Conservation (phyloP, 2,329 filamentous ascomycete species). For the Monilinia fructigena region DNA sequence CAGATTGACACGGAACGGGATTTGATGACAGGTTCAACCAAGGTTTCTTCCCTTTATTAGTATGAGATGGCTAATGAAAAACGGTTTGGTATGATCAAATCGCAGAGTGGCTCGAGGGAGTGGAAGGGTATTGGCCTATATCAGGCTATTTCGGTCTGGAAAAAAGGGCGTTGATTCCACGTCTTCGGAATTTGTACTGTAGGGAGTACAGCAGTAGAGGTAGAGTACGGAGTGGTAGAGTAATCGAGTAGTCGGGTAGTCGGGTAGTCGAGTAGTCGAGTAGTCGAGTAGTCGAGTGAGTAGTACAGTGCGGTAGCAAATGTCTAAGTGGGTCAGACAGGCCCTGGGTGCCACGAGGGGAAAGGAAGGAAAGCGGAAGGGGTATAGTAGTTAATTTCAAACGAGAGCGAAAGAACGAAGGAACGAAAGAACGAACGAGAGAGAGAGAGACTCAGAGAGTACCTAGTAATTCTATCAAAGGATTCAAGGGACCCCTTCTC, state of each 20-base stretch:
- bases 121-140: background rate
- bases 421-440: too few species aligned
- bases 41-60: slow-evolving; percentile 2
- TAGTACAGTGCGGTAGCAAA: background rate
- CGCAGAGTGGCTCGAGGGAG: slow-evolving; percentile 19
- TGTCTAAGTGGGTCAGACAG: background rate
- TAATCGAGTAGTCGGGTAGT: too few species aligned
- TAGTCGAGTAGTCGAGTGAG: too few species aligned
- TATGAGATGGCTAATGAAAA: slow-evolving; percentile 11
- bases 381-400: background rate
- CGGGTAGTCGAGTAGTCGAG: too few species aligned
- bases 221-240: too few species aligned
- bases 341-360: slow-evolving; percentile 25
- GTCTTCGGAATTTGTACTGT: slow-evolving; percentile 10
- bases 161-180: slow-evolving; percentile 18
- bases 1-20: slow-evolving; percentile 6
- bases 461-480: slow-evolving; percentile 22
- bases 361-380: background rate
- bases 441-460: too few species aligned
- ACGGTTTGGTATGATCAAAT: slow-evolving; percentile 18
- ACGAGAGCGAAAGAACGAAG: too few species aligned
- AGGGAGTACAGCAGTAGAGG: too few species aligned
- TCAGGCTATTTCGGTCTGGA: slow-evolving; percentile 7
- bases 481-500: slow-evolving; percentile 30
- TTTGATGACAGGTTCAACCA: slow-evolving; percentile 6